Conservation (phyloP, 345 rosid genomes). For the Eutrema yunnanense region DNA sequence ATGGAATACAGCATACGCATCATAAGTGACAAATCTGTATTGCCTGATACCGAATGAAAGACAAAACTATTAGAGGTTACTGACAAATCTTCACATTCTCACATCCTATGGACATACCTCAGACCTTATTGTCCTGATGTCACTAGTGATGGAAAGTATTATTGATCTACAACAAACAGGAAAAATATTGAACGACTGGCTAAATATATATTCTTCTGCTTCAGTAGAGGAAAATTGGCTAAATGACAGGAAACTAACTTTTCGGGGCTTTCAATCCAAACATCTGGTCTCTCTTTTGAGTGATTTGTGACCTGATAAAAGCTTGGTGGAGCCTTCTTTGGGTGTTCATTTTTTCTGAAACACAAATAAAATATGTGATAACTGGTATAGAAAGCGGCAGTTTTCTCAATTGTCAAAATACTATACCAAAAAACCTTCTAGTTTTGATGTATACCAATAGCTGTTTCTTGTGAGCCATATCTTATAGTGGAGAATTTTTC, state of each 20-base stretch:
- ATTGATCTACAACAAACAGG: slow-evolving; percentile 55
- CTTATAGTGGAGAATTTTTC: neutral
- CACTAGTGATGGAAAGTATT: slow-evolving; percentile 85
- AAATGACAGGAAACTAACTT: slow-evolving; percentile 44
- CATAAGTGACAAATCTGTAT: neutral
- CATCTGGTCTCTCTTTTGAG: slow-evolving; percentile 95
- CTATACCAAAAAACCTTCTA: neutral
- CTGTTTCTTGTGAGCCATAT: neutral
- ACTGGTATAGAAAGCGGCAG: neutral
- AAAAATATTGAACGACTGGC: neutral
- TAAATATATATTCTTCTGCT: neutral
- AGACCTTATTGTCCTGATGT: slow-evolving; percentile 87
- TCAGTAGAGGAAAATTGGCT: neutral
- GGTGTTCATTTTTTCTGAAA: slow-evolving; percentile 74
- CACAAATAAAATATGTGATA: neutral
- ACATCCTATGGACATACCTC: slow-evolving; percentile 52
- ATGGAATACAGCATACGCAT: neutral
- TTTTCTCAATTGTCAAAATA: neutral
- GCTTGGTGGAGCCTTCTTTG: slow-evolving; percentile 73
- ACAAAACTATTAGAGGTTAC: neutral
- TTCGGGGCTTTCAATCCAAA: slow-evolving; percentile 97
- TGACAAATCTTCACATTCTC: neutral
- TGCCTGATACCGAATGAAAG: neutral
- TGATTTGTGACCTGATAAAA: slow-evolving; percentile 85
- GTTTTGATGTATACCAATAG: neutral